phyloP scores from a whole-genome alignment of 2,329 filamentous ascomycete genomes.

The Paraphaeosphaeria sporulosa region DNA sequence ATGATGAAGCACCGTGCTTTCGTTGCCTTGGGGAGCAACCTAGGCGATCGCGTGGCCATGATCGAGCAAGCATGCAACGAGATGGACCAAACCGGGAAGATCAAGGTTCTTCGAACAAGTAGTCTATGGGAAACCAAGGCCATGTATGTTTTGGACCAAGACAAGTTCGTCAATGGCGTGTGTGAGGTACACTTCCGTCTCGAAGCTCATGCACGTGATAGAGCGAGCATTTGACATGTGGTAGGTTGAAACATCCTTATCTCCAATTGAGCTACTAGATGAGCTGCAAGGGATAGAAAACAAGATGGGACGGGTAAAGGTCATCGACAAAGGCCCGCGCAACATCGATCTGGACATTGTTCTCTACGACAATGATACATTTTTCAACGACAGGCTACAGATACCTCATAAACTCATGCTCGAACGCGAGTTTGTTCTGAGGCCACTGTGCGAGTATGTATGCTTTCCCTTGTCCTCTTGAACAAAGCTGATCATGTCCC shows the following conservation, averaged over 20 bases:
- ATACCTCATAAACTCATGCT: conserved; percentile 86
- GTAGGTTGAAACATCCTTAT: conserved; percentile 81
- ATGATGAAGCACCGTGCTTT: conserved; percentile 64
- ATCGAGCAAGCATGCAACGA: conserved; percentile 84
- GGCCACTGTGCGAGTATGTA: conserved; percentile 79
- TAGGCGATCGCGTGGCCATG: conserved; percentile 83
- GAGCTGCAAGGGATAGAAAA: conserved; percentile 85
- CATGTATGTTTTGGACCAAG: conserved; percentile 95
- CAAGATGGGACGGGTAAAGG: conserved; percentile 78
- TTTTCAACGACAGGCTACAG: conserved; percentile 76
- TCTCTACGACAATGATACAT: conserved; percentile 72
- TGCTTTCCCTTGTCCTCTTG: not conserved
- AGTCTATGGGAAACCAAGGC: conserved; percentile 92
- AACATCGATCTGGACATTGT: conserved; percentile 96
- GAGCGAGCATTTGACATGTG: conserved; percentile 6
- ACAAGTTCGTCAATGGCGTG: conserved; percentile 87
- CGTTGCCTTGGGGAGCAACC: conserved; percentile 90
- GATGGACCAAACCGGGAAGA: conserved; percentile 73
- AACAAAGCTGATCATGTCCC: conserved; percentile 18
- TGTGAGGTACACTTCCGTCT: conserved; percentile 73
- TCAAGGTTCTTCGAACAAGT: conserved; percentile 81
- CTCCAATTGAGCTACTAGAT: conserved; percentile 79
- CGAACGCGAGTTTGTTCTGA: conserved; percentile 92
- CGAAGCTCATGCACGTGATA: conserved; percentile 11
- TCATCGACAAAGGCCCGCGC: conserved; percentile 90